Conservation (phyloP, 371 early-diverging fungal genomes). For the Mortierella sp. region DNA sequence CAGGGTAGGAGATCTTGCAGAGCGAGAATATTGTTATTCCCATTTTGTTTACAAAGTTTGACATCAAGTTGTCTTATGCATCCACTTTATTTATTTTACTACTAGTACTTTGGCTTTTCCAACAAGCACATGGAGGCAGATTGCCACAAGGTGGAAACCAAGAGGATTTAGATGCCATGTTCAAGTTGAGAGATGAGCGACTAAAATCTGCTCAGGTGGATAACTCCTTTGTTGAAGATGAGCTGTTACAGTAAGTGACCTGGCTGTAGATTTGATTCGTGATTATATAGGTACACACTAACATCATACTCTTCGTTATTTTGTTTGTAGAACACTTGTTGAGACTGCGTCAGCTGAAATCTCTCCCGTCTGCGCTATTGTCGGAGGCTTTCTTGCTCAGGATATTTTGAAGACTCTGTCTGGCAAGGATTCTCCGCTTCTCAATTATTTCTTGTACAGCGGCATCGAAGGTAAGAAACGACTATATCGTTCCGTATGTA, state of each 20-base stretch:
- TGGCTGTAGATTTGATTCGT: not conserved
- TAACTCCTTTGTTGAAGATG: constrained; percentile 58
- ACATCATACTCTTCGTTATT: too few relatives aligned
- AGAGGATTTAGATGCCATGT: constrained; percentile 40
- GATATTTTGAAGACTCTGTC: constrained; percentile 89
- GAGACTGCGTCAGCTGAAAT: constrained; percentile 70
- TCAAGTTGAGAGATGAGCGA: constrained; percentile 40
- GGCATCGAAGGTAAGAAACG: constrained; percentile 70
- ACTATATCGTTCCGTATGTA: not conserved
- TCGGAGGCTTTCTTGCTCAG: constrained; percentile 92
- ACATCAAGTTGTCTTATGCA: not conserved
- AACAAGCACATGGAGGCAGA: constrained; percentile 43
- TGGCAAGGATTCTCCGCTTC: constrained; percentile 82
- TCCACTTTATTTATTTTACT: not conserved
- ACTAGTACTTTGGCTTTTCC: constrained; percentile 60
- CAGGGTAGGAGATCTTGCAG: constrained; percentile 57
- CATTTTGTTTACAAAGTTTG: not conserved
- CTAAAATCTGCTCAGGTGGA: constrained; percentile 39
- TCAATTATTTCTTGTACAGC: constrained; percentile 86
- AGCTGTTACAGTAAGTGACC: constrained; percentile 61
- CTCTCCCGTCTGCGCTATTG: constrained; percentile 82
- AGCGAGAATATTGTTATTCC: not conserved
- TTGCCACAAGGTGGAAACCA: constrained; percentile 28
- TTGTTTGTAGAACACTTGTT: constrained; percentile 57
- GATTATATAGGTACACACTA: not conserved